phyloP scores from a whole-genome alignment of 345 rosid species.

The Nephelium lappaceum region DNA sequence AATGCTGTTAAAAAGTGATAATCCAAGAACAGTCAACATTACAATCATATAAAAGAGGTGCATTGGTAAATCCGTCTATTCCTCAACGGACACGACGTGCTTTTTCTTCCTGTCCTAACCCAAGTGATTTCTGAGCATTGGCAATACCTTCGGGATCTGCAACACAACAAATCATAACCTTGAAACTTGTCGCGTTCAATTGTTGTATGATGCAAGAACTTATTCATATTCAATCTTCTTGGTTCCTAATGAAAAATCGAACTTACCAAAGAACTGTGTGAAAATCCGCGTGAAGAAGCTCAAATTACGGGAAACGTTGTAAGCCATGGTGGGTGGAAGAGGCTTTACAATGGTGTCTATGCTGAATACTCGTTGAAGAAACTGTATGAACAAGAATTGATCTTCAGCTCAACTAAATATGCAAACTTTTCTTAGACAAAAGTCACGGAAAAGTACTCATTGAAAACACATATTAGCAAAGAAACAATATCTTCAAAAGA shows the following conservation, averaged over 20 bases:
- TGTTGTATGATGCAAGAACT: neutral
- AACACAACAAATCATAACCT: slow-evolving; percentile 6
- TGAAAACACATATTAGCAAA: neutral
- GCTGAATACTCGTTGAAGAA: slow-evolving; percentile 85
- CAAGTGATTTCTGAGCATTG: slow-evolving; percentile 88
- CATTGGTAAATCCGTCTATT: neutral
- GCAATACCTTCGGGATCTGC: slow-evolving; percentile 97
- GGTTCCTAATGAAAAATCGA: neutral
- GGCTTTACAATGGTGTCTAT: slow-evolving; percentile 95
- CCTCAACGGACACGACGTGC: slow-evolving; percentile 69
- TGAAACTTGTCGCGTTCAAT: neutral
- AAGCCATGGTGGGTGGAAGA: slow-evolving; percentile 91
- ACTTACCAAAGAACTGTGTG: slow-evolving; percentile 96
- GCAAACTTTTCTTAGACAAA: neutral
- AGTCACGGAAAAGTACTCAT: neutral
- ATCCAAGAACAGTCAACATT: neutral
- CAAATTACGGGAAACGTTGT: slow-evolving; percentile 87
- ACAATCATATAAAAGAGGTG: neutral
- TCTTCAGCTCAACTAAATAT: neutral
- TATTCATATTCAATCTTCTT: neutral
- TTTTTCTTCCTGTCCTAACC: slow-evolving; percentile 94
- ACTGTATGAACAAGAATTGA: slow-evolving; percentile 46
- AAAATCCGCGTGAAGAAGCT: slow-evolving; percentile 95
- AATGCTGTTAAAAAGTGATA: neutral
- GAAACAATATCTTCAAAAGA: neutral